phyloP scores from a whole-genome alignment of 495 filamentous ascomycete genomes.

The Aspergillus nanangensis region DNA sequence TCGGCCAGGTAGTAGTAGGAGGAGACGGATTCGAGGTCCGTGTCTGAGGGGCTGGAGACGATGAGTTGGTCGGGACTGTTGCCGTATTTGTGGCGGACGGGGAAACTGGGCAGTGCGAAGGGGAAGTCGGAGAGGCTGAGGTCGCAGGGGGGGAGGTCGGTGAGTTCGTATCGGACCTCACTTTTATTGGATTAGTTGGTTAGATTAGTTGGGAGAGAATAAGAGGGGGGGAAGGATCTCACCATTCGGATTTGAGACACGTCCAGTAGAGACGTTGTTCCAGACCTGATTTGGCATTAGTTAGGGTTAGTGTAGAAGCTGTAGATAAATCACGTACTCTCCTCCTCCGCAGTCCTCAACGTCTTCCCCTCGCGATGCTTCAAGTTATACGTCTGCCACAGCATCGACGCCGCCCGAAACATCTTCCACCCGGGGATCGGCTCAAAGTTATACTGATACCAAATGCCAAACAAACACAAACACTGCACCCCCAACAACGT shows the following conservation, averaged over 20 bases:
- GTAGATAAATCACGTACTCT: too few relatives aligned
- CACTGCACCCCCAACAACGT: slow-evolving; percentile 30
- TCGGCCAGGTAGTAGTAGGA: slow-evolving; percentile 38
- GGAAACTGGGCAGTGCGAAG: slow-evolving; percentile 27
- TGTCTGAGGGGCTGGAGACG: slow-evolving; percentile 17
- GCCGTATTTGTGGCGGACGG: slow-evolving; percentile 12
- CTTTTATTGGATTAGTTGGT: slow-evolving; percentile 3
- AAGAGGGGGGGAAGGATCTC: neutral
- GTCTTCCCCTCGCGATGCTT: slow-evolving; percentile 19
- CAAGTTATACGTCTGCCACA: slow-evolving; percentile 34
- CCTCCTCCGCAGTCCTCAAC: slow-evolving; percentile 28
- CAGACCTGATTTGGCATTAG: slow-evolving; percentile 18
- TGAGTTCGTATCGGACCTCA: slow-evolving; percentile 34
- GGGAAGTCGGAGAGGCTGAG: slow-evolving; percentile 30
- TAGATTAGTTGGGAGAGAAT: neutral
- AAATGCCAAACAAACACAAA: slow-evolving; percentile 36
- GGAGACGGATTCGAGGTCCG: slow-evolving; percentile 23
- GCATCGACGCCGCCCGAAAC: slow-evolving; percentile 34
- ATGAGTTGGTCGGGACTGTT: slow-evolving; percentile 11
- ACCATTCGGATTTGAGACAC: slow-evolving; percentile 37
- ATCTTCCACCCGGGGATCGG: slow-evolving; percentile 34
- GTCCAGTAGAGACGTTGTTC: slow-evolving; percentile 39
- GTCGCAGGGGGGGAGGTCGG: slow-evolving; percentile 25
- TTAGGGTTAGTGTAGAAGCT: too few relatives aligned
- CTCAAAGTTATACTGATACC: slow-evolving; percentile 39